Evolutionary conservation across 345 rosid species (phyloP).

Genomic region (Eucalyptus globulus): DNA sequence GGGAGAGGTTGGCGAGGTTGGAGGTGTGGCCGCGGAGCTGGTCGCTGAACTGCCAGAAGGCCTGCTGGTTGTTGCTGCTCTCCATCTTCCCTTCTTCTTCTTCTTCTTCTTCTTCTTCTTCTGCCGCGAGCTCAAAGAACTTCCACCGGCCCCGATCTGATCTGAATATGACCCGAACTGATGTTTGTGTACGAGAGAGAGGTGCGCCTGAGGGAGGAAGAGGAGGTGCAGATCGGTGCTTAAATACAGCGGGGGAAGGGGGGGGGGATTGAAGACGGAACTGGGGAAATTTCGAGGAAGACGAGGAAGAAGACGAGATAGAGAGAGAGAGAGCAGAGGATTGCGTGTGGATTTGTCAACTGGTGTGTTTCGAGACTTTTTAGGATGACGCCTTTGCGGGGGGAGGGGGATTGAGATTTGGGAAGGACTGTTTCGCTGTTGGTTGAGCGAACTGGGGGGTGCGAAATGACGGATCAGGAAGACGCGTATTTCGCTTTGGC

Average conservation of each 20-base stretch:
- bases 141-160: no score
- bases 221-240: neutral
- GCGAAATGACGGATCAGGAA: neutral
- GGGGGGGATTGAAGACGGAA: neutral
- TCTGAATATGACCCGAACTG: no score
- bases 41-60: slow-evolving; percentile 95
- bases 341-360: neutral
- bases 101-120: slow-evolving; percentile 47
- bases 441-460: neutral
- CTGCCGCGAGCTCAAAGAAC: neutral
- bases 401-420: neutral
- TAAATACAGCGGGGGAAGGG: neutral
- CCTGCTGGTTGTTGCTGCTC: slow-evolving; percentile 67
- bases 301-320: neutral
- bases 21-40: slow-evolving; percentile 67
- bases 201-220: neutral
- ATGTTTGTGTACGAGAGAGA: no score
- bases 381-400: neutral
- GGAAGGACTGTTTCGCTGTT: neutral
- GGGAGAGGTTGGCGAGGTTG: slow-evolving; percentile 62
- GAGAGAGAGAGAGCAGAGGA: neutral
- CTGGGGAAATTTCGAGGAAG: neutral
- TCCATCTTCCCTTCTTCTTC: slow-evolving; percentile 26
- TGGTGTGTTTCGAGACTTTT: neutral
- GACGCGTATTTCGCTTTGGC: neutral